Base-by-base conservation (phyloP, 257 asterid species). In the Petrea volubilis region DNA sequence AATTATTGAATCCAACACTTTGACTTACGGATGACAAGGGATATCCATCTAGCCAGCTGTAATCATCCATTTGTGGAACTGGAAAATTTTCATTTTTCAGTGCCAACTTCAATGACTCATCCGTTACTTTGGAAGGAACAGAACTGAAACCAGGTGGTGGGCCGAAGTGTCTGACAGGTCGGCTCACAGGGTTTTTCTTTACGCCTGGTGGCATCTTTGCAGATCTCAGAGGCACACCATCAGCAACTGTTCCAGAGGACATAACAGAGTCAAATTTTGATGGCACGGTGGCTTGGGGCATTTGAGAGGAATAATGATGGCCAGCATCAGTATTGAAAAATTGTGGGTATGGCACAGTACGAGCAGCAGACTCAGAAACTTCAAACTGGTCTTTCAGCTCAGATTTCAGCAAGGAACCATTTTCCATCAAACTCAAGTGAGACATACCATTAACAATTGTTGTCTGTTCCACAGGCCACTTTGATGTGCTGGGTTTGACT, bases 111-210 rank as follows among this genome's bases (percentile, higher is more conserved):
- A 72, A 29, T n/a, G 86, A 70, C 65, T n/a, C n/a, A n/a, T 87
- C 96, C 31, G 83, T 94, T 33, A 43, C 80, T 93, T 84, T 90
- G 46, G 96, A 72, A 75, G 92, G 89, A 68, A 79, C 82, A 68
- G 93, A 82, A 61, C 94, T 92, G 83, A 95, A 95, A 58, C 99
- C 99, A 77, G 99, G 99, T 13, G 99, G 99, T 8, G 99, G 99
- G 53, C 99, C 99, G 67, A 79, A 29, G 62, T 88, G 98, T 78
- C 99, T 83, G 47, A 83, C 79, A 63, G 98, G 97, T 56, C 98
- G 87, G 75, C 95, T 81, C 69, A 95, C 96, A 15, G 97, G 97
- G 72, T 80, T 92, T 83, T 88, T 92, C 91, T 85, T 95, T 66
- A 78, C 3, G 38, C 94, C 87, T n/a, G 87, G 75, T 23, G 90